Evolutionary conservation across 2,329 filamentous ascomycete genomes (phyloP), one percentile per base, ranked within the genome.

Genomic region (Tothia fuscella): DNA sequence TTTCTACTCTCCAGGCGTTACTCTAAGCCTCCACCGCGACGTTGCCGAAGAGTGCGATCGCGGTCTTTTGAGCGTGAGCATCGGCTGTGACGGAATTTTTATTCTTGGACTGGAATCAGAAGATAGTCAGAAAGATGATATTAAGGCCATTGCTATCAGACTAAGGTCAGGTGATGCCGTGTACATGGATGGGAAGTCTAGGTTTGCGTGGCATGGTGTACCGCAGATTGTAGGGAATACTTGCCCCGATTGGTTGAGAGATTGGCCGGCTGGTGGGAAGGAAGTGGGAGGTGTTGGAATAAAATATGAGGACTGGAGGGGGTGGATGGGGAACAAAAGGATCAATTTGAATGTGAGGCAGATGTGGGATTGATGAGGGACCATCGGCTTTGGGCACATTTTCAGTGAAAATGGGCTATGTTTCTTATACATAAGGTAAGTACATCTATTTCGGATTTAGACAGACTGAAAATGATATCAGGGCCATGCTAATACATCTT

Each of bases 171-270:
- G 91, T 0, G 89, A 95, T 63, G 86, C 79, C 1, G 76, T 96
- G 1, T 87, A 93, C 55, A 96, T 98, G 89, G 79, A 76, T 38
- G 74, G 81, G 16, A 69, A 77, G 44, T 81, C 84, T 3, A 71
- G 91, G 32, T 93, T 86, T 61, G 88, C 89, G 2, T 96, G 89
- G 89, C 91, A 96, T 63, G 88, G 84, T 10, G 87, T 96, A 10
- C 88, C 91, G 5, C 91, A 88, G 57, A 80, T 96, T 10, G 55
- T 95, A 26, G 72, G 76, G 35, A 74, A 66, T 1, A 93, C 85
- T 0, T 96, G 88, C 60, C 89, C 89, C 0, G 64, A 64, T 0
- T 82, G 79, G 59, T 60, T 96, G 38, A 63, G 68, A 43, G 66
- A 80, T 31, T 96, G 88, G 88, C 88, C 88, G 6, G 66, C 59